These are phyloP conservation scores for Phytophthora litchii DNA, from an alignment of 352 stramenopile species.

Conservation along the genomic window DNA sequence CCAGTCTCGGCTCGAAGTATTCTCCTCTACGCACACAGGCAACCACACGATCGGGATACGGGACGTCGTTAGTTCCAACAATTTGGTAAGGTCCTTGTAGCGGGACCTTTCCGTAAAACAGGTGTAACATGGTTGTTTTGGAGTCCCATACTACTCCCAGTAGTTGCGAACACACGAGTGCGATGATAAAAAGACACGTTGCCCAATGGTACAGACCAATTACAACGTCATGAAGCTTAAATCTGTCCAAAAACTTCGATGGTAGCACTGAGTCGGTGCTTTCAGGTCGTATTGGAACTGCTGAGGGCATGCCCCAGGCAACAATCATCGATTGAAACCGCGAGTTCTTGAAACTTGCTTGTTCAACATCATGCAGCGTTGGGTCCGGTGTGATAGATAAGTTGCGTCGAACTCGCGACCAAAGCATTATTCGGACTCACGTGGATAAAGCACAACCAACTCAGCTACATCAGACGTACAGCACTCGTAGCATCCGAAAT, in stretches of 20 bases:
- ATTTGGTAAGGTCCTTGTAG: conserved; percentile 26
- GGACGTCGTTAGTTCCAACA: conserved; percentile 46
- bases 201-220: conserved; percentile 20
- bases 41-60: conserved; percentile 51
- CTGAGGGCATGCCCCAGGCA: background rate
- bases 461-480: background rate
- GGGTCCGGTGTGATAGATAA: background rate
- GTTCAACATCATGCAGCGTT: background rate
- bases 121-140: background rate
- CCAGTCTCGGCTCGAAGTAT: conserved; percentile 38
- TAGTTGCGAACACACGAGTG: conserved; percentile 42
- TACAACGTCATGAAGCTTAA: conserved; percentile 4
- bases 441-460: background rate
- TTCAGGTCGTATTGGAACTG: conserved; percentile 5
- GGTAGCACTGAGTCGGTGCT: background rate
- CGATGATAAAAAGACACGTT: conserved; percentile 39
- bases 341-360: background rate
- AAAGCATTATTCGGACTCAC: conserved; percentile 2
- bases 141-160: conserved; percentile 38
- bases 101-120: conserved; percentile 23
- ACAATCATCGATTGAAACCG: background rate
- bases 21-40: conserved; percentile 36
- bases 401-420: conserved; percentile 2
- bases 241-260: background rate
- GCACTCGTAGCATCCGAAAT: conserved; percentile 4